Base-by-base conservation (phyloP, 2,329 filamentous ascomycete genomes). In the Boeremia lycopersici region DNA sequence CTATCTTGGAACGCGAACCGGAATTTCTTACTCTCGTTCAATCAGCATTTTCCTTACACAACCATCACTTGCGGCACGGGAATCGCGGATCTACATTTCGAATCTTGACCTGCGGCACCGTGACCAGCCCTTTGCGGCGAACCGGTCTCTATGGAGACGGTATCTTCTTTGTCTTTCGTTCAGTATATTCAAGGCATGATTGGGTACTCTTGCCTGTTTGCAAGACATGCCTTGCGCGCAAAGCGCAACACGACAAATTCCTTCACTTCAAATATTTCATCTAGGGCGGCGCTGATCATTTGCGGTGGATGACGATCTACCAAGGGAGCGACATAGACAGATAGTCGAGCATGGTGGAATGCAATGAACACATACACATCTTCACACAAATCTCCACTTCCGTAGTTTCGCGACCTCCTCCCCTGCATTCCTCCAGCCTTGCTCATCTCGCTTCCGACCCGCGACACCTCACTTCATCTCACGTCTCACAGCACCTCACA, bases 1-100 rank as follows among this genome's bases (percentile, higher is more conserved):
- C 46, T 56, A 64, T 48, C 56, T 53, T 57, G 59, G 60, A 60
- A 73, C 62, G 65, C 60, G 68, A 68, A 61, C 67, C 59, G 63
- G 64, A 72, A 54, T 62, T 64, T 63, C 65, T 54, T 60, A 70
- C 66, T 65, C 63, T 71, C 64, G 49, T 68, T 69, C 50, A 59
- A 46, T 53, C 52, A 59, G 56, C 57, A 60, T 67, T 67, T 67
- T 57, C 50, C 57, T 62, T 45, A 46, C 35, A 45, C 58, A 42
- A 44, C 36, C 51, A 50, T 61, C 39, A 19, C 56, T 48, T 51
- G 50, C 35, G 44, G 57, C 59, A 60, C 61, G 65, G 61, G 67
- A 63, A 67, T 66, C 38, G 44, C 57, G 63, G 68, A 69, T 69
- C 62, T 68, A 67, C 29, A 53, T 41, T 29, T 44, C 34, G 57